These are phyloP conservation scores for Atalantia buxifolia DNA, from an alignment of 345 rosid genomes.

Conservation along the genomic window DNA sequence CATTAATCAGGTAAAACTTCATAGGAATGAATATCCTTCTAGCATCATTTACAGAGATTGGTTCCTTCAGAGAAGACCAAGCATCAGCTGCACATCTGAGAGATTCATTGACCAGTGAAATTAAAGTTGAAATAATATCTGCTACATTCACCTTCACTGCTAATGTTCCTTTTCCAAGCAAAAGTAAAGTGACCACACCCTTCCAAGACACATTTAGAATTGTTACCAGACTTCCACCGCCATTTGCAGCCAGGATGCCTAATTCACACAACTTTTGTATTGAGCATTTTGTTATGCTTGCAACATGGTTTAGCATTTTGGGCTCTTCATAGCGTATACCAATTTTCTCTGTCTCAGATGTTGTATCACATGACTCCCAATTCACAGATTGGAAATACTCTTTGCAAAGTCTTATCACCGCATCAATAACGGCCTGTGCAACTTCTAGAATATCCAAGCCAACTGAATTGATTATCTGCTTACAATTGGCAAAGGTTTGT, in stretches of 20 bases:
- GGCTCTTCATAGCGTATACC: constrained; percentile 27
- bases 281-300: constrained; percentile 41
- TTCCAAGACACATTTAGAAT: constrained; percentile 92
- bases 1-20: constrained; percentile 84
- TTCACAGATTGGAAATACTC: constrained; percentile 39
- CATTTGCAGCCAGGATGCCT: constrained; percentile 72
- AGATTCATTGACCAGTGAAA: constrained; percentile 59
- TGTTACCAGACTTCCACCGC: constrained; percentile 80
- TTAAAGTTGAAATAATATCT: constrained; percentile 58
- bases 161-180: constrained; percentile 52
- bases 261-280: constrained; percentile 62
- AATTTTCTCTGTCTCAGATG: constrained; percentile 22
- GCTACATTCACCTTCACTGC: constrained; percentile 46
- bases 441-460: constrained; percentile 59
- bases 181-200: constrained; percentile 85
- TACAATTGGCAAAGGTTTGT: not conserved
- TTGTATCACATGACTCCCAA: constrained; percentile 34
- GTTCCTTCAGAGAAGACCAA: constrained; percentile 65
- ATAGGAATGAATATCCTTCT: constrained; percentile 82
- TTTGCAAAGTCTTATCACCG: constrained; percentile 58
- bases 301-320: constrained; percentile 33
- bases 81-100: constrained; percentile 63
- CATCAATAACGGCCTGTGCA: constrained; percentile 55
- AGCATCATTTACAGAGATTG: constrained; percentile 66
- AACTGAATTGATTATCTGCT: constrained; percentile 55